Percentiles rank a stretch among this genome's conserved stretches.
These are phyloP conservation scores for Rubus parviflorus DNA, from an alignment of 306 rosid genomes.

Conservation along the genomic window DNA sequence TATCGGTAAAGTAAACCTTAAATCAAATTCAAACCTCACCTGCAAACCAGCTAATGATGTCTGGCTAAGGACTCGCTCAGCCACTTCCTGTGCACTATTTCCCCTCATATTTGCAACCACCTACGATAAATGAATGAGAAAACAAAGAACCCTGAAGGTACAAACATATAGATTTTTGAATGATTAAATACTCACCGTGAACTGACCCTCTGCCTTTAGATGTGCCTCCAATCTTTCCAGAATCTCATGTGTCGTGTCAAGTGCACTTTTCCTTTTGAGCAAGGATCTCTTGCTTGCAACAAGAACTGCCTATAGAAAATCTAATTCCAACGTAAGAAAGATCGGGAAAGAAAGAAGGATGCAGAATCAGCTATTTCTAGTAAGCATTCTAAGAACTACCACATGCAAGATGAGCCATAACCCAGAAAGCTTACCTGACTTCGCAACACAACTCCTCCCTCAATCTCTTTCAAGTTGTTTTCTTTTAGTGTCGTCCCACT, in stretches of 20 bases:
- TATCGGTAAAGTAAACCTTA: slow-evolving; percentile 4
- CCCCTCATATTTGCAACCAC: slow-evolving; percentile 97
- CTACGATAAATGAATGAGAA: slow-evolving; percentile 37
- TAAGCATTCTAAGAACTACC: slow-evolving; percentile 13
- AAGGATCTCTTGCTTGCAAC: slow-evolving; percentile 83
- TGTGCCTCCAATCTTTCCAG: slow-evolving; percentile 94
- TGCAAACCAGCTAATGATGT: slow-evolving; percentile 81
- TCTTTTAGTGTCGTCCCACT: slow-evolving; percentile 88
- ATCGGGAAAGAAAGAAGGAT: slow-evolving; percentile 21
- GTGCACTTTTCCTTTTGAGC: slow-evolving; percentile 67
- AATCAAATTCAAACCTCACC: slow-evolving; percentile 44
- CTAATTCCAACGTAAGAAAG: slow-evolving; percentile 30
- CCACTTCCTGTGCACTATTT: slow-evolving; percentile 83
- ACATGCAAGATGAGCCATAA: slow-evolving; percentile 20
- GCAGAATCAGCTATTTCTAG: slow-evolving; percentile 20
- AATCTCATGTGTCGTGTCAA: slow-evolving; percentile 87
- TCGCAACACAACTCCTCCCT: slow-evolving; percentile 78
- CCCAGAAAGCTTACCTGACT: slow-evolving; percentile 65
- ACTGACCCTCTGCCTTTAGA: slow-evolving; percentile 78
- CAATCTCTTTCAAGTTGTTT: slow-evolving; percentile 87
- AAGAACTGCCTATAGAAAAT: slow-evolving; percentile 75
- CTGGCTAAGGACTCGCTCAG: slow-evolving; percentile 85
- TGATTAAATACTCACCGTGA: slow-evolving; percentile 52
- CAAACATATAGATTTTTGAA: slow-evolving; percentile 2
- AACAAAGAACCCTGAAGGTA: slow-evolving; percentile 10